phyloP scores from a whole-genome alignment of 352 stramenopile species.

The Globisporangium splendens region DNA sequence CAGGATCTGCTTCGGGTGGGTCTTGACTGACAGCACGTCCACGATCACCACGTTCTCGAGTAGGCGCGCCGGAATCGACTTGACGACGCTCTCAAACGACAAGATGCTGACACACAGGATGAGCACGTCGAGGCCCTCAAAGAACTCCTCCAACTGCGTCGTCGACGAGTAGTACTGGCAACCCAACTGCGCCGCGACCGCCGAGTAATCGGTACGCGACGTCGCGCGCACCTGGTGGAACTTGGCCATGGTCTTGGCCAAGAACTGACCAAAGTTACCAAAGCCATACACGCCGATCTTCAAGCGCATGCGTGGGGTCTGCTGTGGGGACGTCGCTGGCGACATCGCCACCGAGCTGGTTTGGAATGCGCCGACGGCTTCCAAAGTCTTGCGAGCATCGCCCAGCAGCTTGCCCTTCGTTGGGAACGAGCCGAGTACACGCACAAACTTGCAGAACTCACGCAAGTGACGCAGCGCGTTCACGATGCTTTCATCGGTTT shows the following conservation, averaged over 20 bases:
- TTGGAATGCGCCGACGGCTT: conserved; percentile 43
- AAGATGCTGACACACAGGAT: conserved; percentile 87
- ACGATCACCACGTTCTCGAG: conserved; percentile 92
- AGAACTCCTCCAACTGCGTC: conserved; percentile 87
- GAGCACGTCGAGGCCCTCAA: conserved; percentile 92
- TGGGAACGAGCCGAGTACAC: conserved; percentile 82
- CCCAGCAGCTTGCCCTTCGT: conserved; percentile 62
- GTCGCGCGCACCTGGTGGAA: conserved; percentile 85
- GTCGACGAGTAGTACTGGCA: conserved; percentile 56
- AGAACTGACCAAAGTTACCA: conserved; percentile 97
- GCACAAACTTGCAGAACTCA: conserved; percentile 82
- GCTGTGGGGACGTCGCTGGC: conserved; percentile 17
- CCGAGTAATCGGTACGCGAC: conserved; percentile 86
- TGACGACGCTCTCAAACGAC: conserved; percentile 69
- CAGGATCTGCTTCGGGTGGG: conserved; percentile 93
- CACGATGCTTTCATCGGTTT: conserved; percentile 59
- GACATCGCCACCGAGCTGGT: conserved; percentile 21
- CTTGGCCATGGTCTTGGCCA: conserved; percentile 94
- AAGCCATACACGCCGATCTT: conserved; percentile 97
- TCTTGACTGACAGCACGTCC: conserved; percentile 98
- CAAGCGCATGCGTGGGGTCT: conserved; percentile 46
- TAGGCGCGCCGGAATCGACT: conserved; percentile 56
- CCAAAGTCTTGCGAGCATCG: conserved; percentile 50
- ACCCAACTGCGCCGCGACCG: conserved; percentile 41
- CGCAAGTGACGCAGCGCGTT: conserved; percentile 77